Evolutionary conservation across 164 flowering plant genomes (phyloP), one percentile per base, ranked within the genome.

Genomic region (Liquidambar formosana): DNA sequence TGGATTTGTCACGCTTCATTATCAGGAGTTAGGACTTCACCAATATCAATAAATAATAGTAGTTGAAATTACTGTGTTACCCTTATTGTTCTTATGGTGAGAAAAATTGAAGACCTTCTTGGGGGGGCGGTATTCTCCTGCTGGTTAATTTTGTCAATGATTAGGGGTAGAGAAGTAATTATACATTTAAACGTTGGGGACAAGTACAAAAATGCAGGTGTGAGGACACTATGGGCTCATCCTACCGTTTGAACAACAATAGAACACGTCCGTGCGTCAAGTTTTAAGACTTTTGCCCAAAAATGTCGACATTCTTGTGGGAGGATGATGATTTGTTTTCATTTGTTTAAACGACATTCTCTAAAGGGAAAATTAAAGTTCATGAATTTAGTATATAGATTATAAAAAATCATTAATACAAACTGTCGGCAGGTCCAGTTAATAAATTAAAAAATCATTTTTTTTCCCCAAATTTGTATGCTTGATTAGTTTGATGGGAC

Each of bases 151-250:
- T n/a, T n/a, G n/a, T n/a, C n/a, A n/a, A n/a, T n/a, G 21, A n/a
- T n/a, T 2, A 10, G 2, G 73, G 73, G 49, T 41, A 51, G 44
- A 16, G 4, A 19, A 1, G 66, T 52, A 61, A 70, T 61, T n/a
- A n/a, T 52, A 15, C 18, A 28, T 8, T 21, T 8, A 14, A 23
- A 11, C 10, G n/a, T 48, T 15, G 10, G 54, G 15, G n/a, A 22
- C 59, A 56, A 14, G 13, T 56, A 19, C 28, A 56, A 19, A 14
- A 22, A 23, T 19, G 9, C 22, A 23, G 19, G 8, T 48, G 48
- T 70, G 73, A 52, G 38, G 41, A 70, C 73, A 70, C 41, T 14
- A 63, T 70, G 73, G 58, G 44, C 52, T 62, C 73, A 70, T 62
- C 48, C 41, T 22, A 25, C 59, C 4, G 12, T 22, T 13, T 11